These are phyloP conservation scores for Wickerhamomyces chaumierensis DNA, from an alignment of 805 yeast genomes.

Conservation along the genomic window DNA sequence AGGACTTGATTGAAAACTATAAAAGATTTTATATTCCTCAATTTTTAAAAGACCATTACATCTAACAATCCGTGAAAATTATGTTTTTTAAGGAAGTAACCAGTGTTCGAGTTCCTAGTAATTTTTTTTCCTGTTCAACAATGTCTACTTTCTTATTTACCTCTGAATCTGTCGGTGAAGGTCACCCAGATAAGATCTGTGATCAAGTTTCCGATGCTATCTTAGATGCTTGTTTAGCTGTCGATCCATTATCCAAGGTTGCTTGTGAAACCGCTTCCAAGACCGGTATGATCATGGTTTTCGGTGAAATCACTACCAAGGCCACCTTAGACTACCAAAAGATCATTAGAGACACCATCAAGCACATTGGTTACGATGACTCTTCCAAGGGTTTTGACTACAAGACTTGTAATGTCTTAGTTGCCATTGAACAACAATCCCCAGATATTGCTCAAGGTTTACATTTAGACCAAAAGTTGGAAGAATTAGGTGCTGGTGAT, in stretches of 20 bases:
- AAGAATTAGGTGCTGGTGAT: constrained; percentile 99
- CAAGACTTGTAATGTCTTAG: constrained; percentile 98
- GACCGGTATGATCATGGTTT: constrained; percentile 99
- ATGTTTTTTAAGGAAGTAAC: background rate
- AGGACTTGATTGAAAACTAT: background rate
- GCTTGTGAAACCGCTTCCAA: constrained; percentile 99
- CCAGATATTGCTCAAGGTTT: constrained; percentile 99
- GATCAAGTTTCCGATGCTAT: constrained; percentile 99
- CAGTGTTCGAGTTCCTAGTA: no score
- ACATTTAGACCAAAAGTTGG: constrained; percentile 90
- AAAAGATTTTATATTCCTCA: background rate
- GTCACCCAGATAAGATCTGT: constrained; percentile 93
- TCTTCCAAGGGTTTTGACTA: constrained; percentile 96
- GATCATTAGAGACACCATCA: constrained; percentile 95
- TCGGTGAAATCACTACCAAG: constrained; percentile 98
- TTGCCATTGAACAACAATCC: constrained; percentile 98
- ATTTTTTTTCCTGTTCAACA: constrained; percentile 4
- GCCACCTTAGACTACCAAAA: constrained; percentile 95
- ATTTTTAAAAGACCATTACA: background rate
- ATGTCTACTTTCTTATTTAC: constrained; percentile 48
- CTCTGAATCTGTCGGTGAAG: constrained; percentile 89
- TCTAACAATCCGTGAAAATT: no score
- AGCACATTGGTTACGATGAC: constrained; percentile 95
- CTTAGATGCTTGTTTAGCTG: constrained; percentile 91
- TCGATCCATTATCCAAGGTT: constrained; percentile 95